A percentile compares a stretch with the other conserved stretches of the same genome.
These are phyloP conservation scores for Nigrograna mackinnonii DNA, from an alignment of 2,329 filamentous ascomycete species.

Conservation along the genomic window DNA sequence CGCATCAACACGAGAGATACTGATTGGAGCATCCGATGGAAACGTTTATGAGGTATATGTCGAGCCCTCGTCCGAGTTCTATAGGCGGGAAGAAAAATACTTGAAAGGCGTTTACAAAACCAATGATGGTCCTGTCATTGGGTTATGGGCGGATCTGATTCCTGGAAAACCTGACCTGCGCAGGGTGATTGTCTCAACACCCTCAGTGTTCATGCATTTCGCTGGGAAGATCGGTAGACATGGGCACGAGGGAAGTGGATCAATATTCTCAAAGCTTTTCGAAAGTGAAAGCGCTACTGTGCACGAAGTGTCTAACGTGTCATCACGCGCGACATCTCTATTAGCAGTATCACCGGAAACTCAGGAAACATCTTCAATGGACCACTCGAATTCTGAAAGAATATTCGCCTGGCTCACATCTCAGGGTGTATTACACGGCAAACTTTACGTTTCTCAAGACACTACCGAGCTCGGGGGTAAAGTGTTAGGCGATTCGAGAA, in stretches of 20 bases:
- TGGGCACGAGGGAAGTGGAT: conserved; percentile 76
- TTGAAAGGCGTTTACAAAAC: conserved; percentile 82
- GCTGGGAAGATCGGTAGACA: conserved; percentile 75
- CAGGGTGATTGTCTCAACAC: conserved; percentile 79
- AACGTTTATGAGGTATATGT: conserved; percentile 95
- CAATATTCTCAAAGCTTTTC: conserved; percentile 85
- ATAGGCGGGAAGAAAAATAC: conserved; percentile 92
- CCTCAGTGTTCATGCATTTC: conserved; percentile 77
- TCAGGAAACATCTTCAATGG: conserved; percentile 52
- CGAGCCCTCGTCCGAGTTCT: conserved; percentile 92
- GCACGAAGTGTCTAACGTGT: conserved; percentile 70
- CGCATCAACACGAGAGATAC: conserved; percentile 90
- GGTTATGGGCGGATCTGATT: conserved; percentile 80
- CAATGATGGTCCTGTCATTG: conserved; percentile 80
- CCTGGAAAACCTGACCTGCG: conserved; percentile 70
- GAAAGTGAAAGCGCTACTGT: conserved; percentile 80
- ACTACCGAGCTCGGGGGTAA: conserved; percentile 70
- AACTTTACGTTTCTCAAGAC: conserved; percentile 65
- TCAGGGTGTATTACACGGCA: conserved; percentile 87
- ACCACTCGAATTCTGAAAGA: conserved; percentile 66
- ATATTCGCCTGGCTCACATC: conserved; percentile 90
- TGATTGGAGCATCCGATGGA: conserved; percentile 89
- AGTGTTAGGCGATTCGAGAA: conserved; percentile 77
- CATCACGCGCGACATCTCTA: conserved; percentile 63
- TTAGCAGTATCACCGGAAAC: conserved; percentile 78